phyloP scores from a whole-genome alignment of 805 yeast species.

The Yamadazyma phyllophila region DNA sequence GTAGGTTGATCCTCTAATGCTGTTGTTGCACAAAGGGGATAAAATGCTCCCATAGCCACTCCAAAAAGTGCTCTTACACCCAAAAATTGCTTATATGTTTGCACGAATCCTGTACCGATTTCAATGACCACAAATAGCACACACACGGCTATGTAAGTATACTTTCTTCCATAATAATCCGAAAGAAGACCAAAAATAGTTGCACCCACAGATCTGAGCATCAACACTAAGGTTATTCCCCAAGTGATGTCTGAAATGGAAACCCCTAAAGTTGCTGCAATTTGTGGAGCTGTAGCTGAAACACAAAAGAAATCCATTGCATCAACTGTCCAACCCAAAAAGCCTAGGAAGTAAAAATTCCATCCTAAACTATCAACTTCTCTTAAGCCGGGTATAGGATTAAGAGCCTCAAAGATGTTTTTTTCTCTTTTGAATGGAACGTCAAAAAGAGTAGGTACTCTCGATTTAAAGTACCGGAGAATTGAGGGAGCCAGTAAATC shows the following conservation, averaged over 20 bases:
- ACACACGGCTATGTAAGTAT: constrained; percentile 58
- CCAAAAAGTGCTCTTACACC: constrained; percentile 67
- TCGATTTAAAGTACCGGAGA: constrained; percentile 37
- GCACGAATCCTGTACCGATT: constrained; percentile 64
- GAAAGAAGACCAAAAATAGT: constrained; percentile 59
- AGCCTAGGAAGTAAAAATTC: constrained; percentile 59
- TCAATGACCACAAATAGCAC: constrained; percentile 53
- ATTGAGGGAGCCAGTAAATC: constrained; percentile 11
- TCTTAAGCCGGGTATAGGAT: constrained; percentile 44
- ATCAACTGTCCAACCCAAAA: constrained; percentile 69
- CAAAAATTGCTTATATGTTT: constrained; percentile 56
- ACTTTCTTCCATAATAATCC: constrained; percentile 65
- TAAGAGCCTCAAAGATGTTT: constrained; percentile 29
- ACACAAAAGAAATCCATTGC: constrained; percentile 70
- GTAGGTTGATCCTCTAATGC: constrained; percentile 65
- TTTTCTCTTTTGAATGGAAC: constrained; percentile 8
- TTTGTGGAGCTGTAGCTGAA: constrained; percentile 49
- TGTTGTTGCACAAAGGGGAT: constrained; percentile 62
- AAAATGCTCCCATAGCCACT: constrained; percentile 69
- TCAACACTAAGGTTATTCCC: constrained; percentile 71
- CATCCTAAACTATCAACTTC: constrained; percentile 44
- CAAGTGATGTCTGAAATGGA: constrained; percentile 55
- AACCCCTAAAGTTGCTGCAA: constrained; percentile 48
- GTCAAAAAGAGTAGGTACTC: constrained; percentile 47
- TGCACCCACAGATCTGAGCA: constrained; percentile 74